A percentile compares a stretch with the other conserved stretches of the same genome.
Conservation (phyloP, 2,329 filamentous ascomycete genomes). For the Elsinoe australis region DNA sequence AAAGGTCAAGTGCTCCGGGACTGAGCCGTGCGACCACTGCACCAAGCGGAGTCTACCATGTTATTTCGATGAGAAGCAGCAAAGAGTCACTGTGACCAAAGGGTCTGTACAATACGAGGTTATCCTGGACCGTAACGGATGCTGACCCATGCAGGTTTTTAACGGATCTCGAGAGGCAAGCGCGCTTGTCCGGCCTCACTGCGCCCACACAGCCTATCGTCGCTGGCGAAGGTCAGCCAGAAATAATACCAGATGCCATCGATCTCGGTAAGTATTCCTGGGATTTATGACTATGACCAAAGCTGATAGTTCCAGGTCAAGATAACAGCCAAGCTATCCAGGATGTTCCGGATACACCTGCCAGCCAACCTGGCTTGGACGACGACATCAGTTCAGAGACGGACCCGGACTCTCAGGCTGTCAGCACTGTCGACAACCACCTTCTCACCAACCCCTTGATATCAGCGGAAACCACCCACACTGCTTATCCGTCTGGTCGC, state of each 20-base stretch:
- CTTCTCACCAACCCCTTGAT: background rate
- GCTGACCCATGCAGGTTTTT: conserved; percentile 10
- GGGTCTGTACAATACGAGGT: conserved; percentile 1
- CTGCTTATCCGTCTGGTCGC: background rate
- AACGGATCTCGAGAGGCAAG: conserved; percentile 8
- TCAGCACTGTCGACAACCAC: background rate
- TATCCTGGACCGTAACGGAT: conserved; percentile 8
- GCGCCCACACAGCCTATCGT: too few relatives aligned
- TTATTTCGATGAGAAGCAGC: conserved; percentile 38
- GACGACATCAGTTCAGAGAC: background rate
- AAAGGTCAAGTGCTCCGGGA: conserved; percentile 39
- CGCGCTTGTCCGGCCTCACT: too few relatives aligned
- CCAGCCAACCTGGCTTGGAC: too few relatives aligned
- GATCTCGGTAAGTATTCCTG: too few relatives aligned
- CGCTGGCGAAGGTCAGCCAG: too few relatives aligned
- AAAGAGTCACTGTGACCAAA: conserved; percentile 43
- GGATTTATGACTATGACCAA: too few relatives aligned
- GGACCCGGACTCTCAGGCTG: background rate
- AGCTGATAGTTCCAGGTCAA: too few relatives aligned
- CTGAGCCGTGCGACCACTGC: conserved; percentile 37
- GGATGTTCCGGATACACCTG: too few relatives aligned
- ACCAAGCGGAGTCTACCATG: conserved; percentile 36
- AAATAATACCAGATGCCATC: too few relatives aligned
- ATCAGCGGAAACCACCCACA: background rate
- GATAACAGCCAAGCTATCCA: too few relatives aligned